Percentiles rank a stretch among this genome's conserved stretches.
phyloP scores from a whole-genome alignment of 2,329 filamentous ascomycete genomes.

The Pleomassaria siparia region DNA sequence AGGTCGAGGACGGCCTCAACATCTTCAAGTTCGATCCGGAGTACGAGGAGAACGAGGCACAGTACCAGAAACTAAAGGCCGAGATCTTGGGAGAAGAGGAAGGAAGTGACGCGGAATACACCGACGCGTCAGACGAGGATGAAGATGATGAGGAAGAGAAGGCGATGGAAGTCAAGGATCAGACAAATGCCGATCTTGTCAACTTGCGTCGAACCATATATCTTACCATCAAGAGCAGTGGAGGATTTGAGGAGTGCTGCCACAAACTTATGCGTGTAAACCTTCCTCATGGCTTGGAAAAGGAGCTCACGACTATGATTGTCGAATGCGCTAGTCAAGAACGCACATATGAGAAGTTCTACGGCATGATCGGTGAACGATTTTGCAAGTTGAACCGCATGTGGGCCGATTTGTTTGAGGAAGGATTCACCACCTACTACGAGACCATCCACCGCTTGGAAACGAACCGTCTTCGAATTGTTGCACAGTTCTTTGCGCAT shows the following conservation, averaged over 20 bases:
- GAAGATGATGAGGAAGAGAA: constrained; percentile 77
- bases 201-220: constrained; percentile 94
- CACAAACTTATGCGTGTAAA: constrained; percentile 93
- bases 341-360: constrained; percentile 96
- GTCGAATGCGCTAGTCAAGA: constrained; percentile 97
- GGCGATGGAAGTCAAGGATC: constrained; percentile 94
- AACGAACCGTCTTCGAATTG: constrained; percentile 91
- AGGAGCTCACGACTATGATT: constrained; percentile 93
- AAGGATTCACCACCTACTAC: constrained; percentile 89
- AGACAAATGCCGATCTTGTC: constrained; percentile 93
- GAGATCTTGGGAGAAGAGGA: constrained; percentile 83
- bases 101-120: constrained; percentile 72
- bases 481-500: constrained; percentile 92
- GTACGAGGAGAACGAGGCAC: constrained; percentile 87
- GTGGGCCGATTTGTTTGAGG: constrained; percentile 91
- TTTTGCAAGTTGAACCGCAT: constrained; percentile 95
- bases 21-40: constrained; percentile 93
- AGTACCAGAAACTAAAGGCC: constrained; percentile 86
- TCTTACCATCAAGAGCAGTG: constrained; percentile 94
- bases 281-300: constrained; percentile 81
- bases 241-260: constrained; percentile 93
- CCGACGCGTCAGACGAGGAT: constrained; percentile 66
- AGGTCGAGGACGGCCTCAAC: constrained; percentile 82
- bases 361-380: constrained; percentile 88
- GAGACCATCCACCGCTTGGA: constrained; percentile 97